phyloP scores from a whole-genome alignment of 495 filamentous ascomycete genomes.

The Xanthoparmelia taractica region DNA sequence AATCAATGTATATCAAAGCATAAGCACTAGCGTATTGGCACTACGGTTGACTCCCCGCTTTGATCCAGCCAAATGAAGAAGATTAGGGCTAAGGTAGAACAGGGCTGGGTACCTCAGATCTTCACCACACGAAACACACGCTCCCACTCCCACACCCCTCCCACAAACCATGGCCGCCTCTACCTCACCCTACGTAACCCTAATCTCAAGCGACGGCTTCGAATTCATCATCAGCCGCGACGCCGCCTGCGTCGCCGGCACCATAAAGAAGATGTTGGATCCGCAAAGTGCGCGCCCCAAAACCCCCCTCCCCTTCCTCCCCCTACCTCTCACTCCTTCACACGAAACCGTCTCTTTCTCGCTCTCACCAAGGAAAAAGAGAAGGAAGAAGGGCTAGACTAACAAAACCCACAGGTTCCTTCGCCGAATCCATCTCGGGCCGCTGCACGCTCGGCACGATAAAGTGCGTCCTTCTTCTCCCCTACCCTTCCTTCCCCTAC shows the following conservation, averaged over 20 bases:
- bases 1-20: too few species aligned
- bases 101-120: background rate
- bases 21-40: too few species aligned
- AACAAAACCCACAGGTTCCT: conserved; percentile 53
- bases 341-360: too few species aligned
- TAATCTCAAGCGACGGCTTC: conserved; percentile 79
- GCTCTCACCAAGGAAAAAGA: too few species aligned
- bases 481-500: background rate
- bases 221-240: conserved; percentile 80
- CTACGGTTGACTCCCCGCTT: too few species aligned
- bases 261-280: conserved; percentile 80
- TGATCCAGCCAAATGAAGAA: too few species aligned
- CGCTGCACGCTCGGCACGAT: conserved; percentile 64
- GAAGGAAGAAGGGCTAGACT: too few species aligned
- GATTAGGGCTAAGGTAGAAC: too few species aligned
- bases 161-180: conserved; percentile 9
- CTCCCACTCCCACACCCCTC: background rate
- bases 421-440: conserved; percentile 59
- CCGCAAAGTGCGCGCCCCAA: conserved; percentile 51
- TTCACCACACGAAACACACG: background rate
- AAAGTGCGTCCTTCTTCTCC: conserved; percentile 49
- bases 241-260: conserved; percentile 63
- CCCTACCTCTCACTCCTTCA: too few species aligned
- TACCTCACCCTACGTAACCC: conserved; percentile 59
- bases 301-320: too few species aligned